phyloP scores from a whole-genome alignment of 2,329 filamentous ascomycete species.

The Ceratocystis colombiana region DNA sequence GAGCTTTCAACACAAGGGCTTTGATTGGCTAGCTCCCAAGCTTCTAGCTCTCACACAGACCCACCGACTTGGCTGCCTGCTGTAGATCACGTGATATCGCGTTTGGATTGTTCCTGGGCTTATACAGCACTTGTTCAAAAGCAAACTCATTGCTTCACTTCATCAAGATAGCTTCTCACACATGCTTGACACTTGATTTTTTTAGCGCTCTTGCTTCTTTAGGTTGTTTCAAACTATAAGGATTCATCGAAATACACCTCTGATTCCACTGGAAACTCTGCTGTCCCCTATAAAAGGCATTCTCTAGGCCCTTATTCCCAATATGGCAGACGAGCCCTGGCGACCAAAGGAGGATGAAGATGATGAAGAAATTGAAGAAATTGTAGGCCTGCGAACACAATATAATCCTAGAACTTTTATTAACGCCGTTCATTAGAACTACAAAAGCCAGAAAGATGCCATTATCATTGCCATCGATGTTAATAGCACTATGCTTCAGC shows the following conservation, averaged over 20 bases:
- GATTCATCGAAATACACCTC: background rate
- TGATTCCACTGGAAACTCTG: background rate
- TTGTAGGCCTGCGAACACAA: constrained; percentile 35
- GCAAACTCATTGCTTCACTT: too few species aligned
- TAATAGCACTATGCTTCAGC: constrained; percentile 72
- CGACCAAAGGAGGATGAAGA: constrained; percentile 49
- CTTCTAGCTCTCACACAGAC: background rate
- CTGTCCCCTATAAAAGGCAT: background rate
- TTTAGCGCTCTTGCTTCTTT: too few species aligned
- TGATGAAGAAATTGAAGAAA: constrained; percentile 49
- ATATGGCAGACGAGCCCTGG: constrained; percentile 1
- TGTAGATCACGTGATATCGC: background rate
- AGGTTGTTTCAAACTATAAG: too few species aligned
- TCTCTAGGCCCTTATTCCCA: background rate
- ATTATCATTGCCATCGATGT: constrained; percentile 93
- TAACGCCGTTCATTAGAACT: constrained; percentile 47
- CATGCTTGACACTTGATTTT: too few species aligned
- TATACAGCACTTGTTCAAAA: background rate
- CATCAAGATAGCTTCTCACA: too few species aligned
- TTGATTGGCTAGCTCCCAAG: constrained; percentile 5
- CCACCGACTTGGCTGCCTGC: background rate
- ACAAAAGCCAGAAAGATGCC: constrained; percentile 92
- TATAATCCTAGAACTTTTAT: background rate
- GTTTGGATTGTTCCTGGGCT: background rate
- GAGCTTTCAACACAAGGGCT: background rate